Evolutionary conservation across 1,284 basidiomycete genomes (phyloP), one percentile per base, ranked within the genome.

Genomic region (Pyrrhoderma noxium): DNA sequence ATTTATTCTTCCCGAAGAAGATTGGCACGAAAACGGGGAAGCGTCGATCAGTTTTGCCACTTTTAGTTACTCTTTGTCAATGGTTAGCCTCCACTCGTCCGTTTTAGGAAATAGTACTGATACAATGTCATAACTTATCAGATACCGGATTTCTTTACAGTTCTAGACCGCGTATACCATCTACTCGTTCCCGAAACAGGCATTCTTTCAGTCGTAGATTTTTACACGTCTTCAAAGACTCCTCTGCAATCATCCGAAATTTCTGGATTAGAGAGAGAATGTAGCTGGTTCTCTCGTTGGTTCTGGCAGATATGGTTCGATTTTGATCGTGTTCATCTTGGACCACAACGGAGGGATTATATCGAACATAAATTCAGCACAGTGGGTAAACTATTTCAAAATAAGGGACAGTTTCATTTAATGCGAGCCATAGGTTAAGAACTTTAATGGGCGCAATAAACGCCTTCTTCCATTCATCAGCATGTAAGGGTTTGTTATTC

Each of bases 281-380:
- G 84, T 51, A 79, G 79, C 7, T 89, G 84, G 83, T 67, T 87
- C 52, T 77, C 77, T 37, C 76, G 86, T 9, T 84, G 84, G 81
- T 91, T 91, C 70, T 91, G 85, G 85, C 80, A 83, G 58, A 81
- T 81, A 44, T 85, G 82, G 62, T 61, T 50, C 37, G 38, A 47
- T 23, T 76, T 89, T 51, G 88, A 91, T 64, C 84, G 88, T 63
- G 82, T 89, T 49, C 74, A 82, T 53, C 63, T 91, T 1, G 81
- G 84, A 40, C 80, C 82, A 1, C 81, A 84, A 21, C 68, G 84
- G 36, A 70, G 84, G 44, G 80, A 85, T 55, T 90, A 90, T 64
- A 73, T 91, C 46, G 88, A 91, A 64, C 87, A 89, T 70, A 82
- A 80, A 58, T 89, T 90, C 67, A 85, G 85, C 31, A 89, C 86